Conservation (phyloP, 768 basidiomycete species). For the Vararia minispora region DNA sequence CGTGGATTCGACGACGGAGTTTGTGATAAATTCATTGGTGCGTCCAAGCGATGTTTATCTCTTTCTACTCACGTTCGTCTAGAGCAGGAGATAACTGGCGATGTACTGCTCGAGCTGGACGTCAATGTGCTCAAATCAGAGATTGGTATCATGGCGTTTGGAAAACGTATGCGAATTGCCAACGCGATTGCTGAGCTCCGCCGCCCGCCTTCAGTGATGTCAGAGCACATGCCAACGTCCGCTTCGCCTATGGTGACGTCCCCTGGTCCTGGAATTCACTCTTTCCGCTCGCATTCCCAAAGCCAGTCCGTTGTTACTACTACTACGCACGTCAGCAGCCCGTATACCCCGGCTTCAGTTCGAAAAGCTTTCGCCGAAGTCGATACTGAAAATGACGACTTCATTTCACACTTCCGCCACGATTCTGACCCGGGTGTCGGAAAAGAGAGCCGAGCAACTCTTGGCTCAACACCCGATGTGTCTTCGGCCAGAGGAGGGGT, state of each 20-base stretch:
- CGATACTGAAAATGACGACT: conserved; percentile 7
- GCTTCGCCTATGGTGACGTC: conserved; percentile 12
- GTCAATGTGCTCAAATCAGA: conserved; percentile 84
- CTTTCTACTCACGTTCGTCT: conserved; percentile 4
- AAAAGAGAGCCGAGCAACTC: background rate
- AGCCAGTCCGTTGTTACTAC: conserved; percentile 21
- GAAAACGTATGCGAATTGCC: conserved; percentile 86
- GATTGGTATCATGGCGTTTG: conserved; percentile 89
- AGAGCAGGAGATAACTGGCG: conserved; percentile 98
- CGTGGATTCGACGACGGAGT: conserved; percentile 82
- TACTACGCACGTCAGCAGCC: too few species aligned
- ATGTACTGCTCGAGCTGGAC: conserved; percentile 91
- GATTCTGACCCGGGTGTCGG: conserved; percentile 13
- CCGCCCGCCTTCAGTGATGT: conserved; percentile 51
- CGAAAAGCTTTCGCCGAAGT: too few species aligned
- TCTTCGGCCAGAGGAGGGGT: conserved; percentile 8
- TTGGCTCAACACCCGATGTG: conserved; percentile 8
- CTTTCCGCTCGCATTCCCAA: conserved; percentile 23
- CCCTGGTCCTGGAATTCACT: conserved; percentile 14
- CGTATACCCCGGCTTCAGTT: too few species aligned
- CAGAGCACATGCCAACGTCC: conserved; percentile 22
- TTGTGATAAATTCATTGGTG: conserved; percentile 79
- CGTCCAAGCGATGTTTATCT: conserved; percentile 18
- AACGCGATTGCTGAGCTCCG: conserved; percentile 87
- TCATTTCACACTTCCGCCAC: too few species aligned